Evolutionary conservation across 345 rosid species (phyloP), one percentile per base, ranked within the genome.

Genomic region (Ricinus communis): DNA sequence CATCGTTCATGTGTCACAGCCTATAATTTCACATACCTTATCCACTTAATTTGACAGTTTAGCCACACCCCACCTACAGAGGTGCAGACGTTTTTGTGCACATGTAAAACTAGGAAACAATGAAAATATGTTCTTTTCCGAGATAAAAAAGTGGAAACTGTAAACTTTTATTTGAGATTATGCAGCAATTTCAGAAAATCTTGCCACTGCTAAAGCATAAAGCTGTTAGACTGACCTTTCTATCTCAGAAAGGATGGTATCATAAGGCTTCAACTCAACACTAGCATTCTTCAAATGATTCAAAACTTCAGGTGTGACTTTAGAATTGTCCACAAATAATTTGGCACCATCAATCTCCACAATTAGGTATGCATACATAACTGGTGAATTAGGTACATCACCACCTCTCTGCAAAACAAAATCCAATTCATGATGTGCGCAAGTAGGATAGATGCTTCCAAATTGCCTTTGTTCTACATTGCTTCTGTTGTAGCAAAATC

Each of bases 301-400:
- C 82, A 74, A 85, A 81, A 90, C 97, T 75, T 86, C 93, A 3
- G 83, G 77, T 0, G 88, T 88, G 53, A 94, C 87, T 82, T 94
- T 91, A 65, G 88, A 79, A 71, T 73, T 73, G 77, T 90, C 97
- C 24, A 87, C 72, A 76, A 91, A 90, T 69, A 94, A 72, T 69
- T 82, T 82, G 70, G 96, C 93, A 58, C 78, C 77, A 76, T 85
- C 88, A 63, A 83, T 76, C 84, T 84, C 96, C 58, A 94, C 91
- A 21, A 87, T 82, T 66, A 94, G 76, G 83, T 94, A 91, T 36
- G 97, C 93, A 76, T 94, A 94, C 87, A 82, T 86, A 68, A 94
- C 97, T 65, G 98, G 97, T n/a, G 97, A 91, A 85, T 94, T 89
- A 71, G 97, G 97, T 82, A 91, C 88, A 80, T 94, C 98, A 36